phyloP scores from a whole-genome alignment of 306 rosid species.

The Fragaria vesca region DNA sequence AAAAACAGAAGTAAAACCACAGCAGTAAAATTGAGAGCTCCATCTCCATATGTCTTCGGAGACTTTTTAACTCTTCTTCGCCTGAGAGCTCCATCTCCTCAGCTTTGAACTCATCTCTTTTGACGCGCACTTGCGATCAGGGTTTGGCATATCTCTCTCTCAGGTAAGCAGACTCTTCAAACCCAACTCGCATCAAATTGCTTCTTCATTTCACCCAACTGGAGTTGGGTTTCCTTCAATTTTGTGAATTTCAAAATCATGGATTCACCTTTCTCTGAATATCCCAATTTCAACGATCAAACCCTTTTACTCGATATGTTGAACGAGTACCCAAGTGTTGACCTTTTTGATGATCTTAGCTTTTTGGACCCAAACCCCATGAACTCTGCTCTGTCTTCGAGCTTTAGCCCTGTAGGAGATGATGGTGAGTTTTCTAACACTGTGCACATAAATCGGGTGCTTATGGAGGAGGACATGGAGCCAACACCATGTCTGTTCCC shows the following conservation, averaged over 20 bases:
- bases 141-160: neutral
- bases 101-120: neutral
- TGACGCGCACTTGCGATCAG: neutral
- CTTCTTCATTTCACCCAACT: neutral
- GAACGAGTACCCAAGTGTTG: constrained; percentile 23
- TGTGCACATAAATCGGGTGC: constrained; percentile 47
- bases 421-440: constrained; percentile 37
- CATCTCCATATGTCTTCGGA: no score
- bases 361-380: constrained; percentile 7
- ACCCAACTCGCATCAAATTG: neutral
- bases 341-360: constrained; percentile 16
- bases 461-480: constrained; percentile 61
- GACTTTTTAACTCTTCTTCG: neutral
- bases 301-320: constrained; percentile 15
- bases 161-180: constrained; percentile 8
- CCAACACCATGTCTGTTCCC: constrained; percentile 45
- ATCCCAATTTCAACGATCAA: constrained; percentile 5
- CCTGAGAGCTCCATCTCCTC: neutral
- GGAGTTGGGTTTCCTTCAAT: neutral
- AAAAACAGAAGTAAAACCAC: no score
- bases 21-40: no score
- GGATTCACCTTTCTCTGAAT: constrained; percentile 31
- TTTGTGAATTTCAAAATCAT: constrained; percentile 7
- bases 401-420: constrained; percentile 31
- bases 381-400: constrained; percentile 6